Percentiles rank a stretch among this genome's conserved stretches.
Evolutionary conservation across 1,139 yeast species (phyloP).

Genomic region (Taphrina betulina): DNA sequence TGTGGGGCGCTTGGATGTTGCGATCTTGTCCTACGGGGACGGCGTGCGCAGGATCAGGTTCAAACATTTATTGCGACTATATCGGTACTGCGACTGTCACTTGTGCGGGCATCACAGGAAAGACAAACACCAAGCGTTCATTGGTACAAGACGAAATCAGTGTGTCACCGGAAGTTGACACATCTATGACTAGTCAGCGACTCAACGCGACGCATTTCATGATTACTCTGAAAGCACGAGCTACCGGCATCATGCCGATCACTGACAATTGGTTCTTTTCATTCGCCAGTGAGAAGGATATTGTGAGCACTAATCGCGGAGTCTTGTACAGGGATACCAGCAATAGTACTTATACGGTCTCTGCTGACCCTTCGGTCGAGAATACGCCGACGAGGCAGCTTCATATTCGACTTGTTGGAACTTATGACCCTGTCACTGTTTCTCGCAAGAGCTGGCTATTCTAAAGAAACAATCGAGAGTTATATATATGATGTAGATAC

Average conservation of each 20-base stretch:
- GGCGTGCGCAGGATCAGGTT: constrained; percentile 47
- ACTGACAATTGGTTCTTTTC: constrained; percentile 36
- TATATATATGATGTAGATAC: too few species aligned
- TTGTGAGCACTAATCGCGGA: constrained; percentile 15
- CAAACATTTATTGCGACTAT: constrained; percentile 36
- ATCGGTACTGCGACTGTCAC: constrained; percentile 35
- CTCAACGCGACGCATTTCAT: constrained; percentile 34
- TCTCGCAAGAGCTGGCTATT: too few species aligned
- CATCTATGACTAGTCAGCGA: constrained; percentile 34
- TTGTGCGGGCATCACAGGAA: constrained; percentile 18
- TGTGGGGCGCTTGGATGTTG: constrained; percentile 56
- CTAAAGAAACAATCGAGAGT: too few species aligned
- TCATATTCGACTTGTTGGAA: constrained; percentile 11
- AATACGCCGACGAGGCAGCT: constrained; percentile 3
- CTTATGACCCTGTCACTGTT: too few species aligned
- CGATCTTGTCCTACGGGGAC: constrained; percentile 60
- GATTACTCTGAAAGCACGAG: constrained; percentile 36
- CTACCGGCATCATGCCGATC: constrained; percentile 36
- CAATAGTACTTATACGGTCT: constrained; percentile 18
- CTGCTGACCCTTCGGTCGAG: constrained; percentile 18
- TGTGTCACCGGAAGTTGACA: constrained; percentile 11
- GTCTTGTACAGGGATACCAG: constrained; percentile 12
- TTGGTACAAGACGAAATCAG: constrained; percentile 6
- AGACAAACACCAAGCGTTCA: constrained; percentile 16
- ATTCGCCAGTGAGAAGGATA: constrained; percentile 31